Percentiles rank a stretch among this genome's conserved stretches.
phyloP scores from a whole-genome alignment of 148 eudicot species.

The Diospyros kaki region DNA sequence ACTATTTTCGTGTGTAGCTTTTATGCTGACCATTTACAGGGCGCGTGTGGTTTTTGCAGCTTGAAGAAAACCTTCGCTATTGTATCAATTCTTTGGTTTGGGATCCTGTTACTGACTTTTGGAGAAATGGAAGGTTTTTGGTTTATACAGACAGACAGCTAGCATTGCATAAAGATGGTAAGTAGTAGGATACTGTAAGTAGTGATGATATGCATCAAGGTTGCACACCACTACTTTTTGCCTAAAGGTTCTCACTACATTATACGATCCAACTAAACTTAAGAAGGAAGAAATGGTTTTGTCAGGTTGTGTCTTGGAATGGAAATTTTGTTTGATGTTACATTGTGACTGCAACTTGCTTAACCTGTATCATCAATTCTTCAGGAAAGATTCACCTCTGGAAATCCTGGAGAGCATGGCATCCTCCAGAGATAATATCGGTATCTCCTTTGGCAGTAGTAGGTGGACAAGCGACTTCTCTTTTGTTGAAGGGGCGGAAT shows the following conservation, averaged over 20 bases:
- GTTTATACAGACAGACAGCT: constrained; percentile 57
- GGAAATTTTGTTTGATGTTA: neutral
- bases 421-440: constrained; percentile 55
- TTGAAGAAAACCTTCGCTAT: constrained; percentile 50
- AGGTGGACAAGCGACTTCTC: constrained; percentile 55
- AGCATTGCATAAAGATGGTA: constrained; percentile 43
- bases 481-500: constrained; percentile 55
- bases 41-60: constrained; percentile 40
- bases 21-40: constrained; percentile 10
- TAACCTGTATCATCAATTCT: neutral
- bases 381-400: constrained; percentile 42
- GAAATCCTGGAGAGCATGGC: constrained; percentile 41
- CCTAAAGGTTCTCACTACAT: neutral
- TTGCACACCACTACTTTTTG: neutral
- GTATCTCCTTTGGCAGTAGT: constrained; percentile 84
- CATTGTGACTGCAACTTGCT: neutral
- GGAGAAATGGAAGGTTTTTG: constrained; percentile 70
- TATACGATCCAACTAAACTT: neutral
- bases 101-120: constrained; percentile 50
- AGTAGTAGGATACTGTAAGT: constrained; percentile 9
- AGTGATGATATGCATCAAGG: neutral
- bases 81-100: constrained; percentile 43
- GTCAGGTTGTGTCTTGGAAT: neutral
- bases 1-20: constrained; percentile 3
- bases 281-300: neutral